These are phyloP conservation scores for Trichoderma aggressivum DNA, from an alignment of 2,329 filamentous ascomycete species.

Conservation along the genomic window DNA sequence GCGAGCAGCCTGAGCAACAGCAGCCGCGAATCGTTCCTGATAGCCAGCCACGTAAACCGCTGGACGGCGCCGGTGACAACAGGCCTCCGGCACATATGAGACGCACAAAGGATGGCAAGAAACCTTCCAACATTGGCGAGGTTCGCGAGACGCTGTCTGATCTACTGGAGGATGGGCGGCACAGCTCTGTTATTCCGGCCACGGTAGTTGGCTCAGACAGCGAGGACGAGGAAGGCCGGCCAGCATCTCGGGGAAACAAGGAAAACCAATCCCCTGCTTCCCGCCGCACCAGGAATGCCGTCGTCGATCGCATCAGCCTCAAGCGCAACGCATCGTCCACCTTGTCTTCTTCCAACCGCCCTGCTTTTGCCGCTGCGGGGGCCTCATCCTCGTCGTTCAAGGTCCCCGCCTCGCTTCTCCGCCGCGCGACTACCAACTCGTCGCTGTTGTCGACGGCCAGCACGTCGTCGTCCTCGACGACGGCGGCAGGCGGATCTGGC, in stretches of 20 bases:
- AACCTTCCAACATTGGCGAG: slow-evolving; percentile 72
- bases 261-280: slow-evolving; percentile 45
- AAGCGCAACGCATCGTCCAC: slow-evolving; percentile 53
- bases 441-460: slow-evolving; percentile 39
- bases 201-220: slow-evolving; percentile 35
- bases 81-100: slow-evolving; percentile 60
- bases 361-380: slow-evolving; percentile 55
- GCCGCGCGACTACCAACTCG: slow-evolving; percentile 69
- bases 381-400: slow-evolving; percentile 52
- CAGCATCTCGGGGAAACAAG: slow-evolving; percentile 41
- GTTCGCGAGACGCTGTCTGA: slow-evolving; percentile 81
- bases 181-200: slow-evolving; percentile 48
- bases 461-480: slow-evolving; percentile 27
- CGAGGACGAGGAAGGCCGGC: slow-evolving; percentile 39
- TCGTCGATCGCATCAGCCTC: slow-evolving; percentile 72
- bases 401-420: slow-evolving; percentile 67
- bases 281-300: slow-evolving; percentile 37
- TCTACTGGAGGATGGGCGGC: slow-evolving; percentile 66
- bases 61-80: slow-evolving; percentile 39
- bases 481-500: slow-evolving; percentile 33
- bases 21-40: slow-evolving; percentile 43
- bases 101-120: slow-evolving; percentile 59
- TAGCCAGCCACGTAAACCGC: slow-evolving; percentile 47
- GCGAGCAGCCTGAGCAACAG: slow-evolving; percentile 22
- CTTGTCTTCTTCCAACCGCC: slow-evolving; percentile 36